Evolutionary conservation across 352 stramenopile genomes (phyloP).

Genomic region (Globisporangium takayamanum): DNA sequence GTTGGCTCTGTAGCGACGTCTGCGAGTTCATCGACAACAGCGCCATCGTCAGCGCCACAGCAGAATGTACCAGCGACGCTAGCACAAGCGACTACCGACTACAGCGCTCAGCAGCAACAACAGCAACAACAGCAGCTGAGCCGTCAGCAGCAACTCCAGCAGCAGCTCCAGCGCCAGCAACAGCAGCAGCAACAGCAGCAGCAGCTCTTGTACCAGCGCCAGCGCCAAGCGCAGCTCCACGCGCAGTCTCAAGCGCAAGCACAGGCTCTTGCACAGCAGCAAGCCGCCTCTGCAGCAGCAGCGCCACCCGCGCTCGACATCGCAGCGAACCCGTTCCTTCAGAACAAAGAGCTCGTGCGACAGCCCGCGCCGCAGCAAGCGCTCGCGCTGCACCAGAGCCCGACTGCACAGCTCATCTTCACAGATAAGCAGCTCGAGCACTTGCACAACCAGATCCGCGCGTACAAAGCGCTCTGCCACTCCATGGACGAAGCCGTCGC

Average conservation of each 20-base stretch:
- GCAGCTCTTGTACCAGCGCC: constrained; percentile 12
- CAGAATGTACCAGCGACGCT: neutral
- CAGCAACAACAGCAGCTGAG: neutral
- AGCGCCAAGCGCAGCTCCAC: constrained; percentile 24
- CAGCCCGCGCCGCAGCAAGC: constrained; percentile 26
- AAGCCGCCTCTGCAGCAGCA: neutral
- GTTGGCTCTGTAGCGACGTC: too few species aligned
- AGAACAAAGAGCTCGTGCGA: constrained; percentile 39
- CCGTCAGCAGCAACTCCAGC: constrained; percentile 1
- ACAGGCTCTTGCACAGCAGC: constrained; percentile 14
- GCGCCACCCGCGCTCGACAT: constrained; percentile 30
- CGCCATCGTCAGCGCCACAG: neutral
- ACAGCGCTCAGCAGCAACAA: neutral
- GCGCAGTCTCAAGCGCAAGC: constrained; percentile 22
- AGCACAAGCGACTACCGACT: neutral
- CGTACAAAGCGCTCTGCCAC: constrained; percentile 78
- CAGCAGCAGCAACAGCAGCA: constrained; percentile 10
- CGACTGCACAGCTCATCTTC: constrained; percentile 50
- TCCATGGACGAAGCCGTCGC: constrained; percentile 68
- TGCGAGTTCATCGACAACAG: neutral
- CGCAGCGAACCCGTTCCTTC: constrained; percentile 52
- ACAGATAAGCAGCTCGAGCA: constrained; percentile 83
- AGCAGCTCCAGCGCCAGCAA: neutral
- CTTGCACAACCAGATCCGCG: constrained; percentile 80
- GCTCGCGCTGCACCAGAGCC: constrained; percentile 29